Evolutionary conservation across 305 asterid genomes (phyloP).

Genomic region (Lippia alba): DNA sequence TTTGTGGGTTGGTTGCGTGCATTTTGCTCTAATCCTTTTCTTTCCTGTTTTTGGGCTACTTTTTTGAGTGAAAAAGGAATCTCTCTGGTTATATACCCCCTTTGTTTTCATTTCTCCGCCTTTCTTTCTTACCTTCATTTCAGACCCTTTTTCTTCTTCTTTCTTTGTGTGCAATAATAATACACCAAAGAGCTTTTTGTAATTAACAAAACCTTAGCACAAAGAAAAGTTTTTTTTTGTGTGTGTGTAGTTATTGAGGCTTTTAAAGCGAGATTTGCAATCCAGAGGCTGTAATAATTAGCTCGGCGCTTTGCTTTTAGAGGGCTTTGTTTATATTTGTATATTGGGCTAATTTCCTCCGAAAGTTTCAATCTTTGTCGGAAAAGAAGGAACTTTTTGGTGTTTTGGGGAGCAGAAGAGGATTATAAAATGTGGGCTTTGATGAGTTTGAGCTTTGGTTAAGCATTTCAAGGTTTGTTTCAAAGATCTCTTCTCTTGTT

Average conservation of each 20-base stretch:
- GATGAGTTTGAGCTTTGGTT: constrained; percentile 18
- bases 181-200: neutral
- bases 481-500: neutral
- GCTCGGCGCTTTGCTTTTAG: constrained; percentile 1
- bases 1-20: constrained; percentile 63
- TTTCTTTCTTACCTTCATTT: neutral
- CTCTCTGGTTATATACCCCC: constrained; percentile 12
- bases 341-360: no score
- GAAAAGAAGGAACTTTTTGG: neutral
- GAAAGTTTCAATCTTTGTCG: neutral
- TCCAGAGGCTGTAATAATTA: constrained; percentile 34
- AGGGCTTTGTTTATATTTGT: neutral
- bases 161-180: constrained; percentile 18
- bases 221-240: no score
- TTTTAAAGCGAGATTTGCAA: constrained; percentile 40
- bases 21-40: constrained; percentile 41
- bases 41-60: constrained; percentile 38
- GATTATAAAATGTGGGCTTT: constrained; percentile 26
- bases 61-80: constrained; percentile 31
- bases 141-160: constrained; percentile 2
- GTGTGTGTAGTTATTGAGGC: neutral
- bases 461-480: constrained; percentile 24
- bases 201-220: neutral
- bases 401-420: neutral
- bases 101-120: neutral